A percentile compares a stretch with the other conserved stretches of the same genome.
These are phyloP conservation scores for Tolypocladium paradoxum DNA, from an alignment of 2,329 filamentous ascomycete species.

Conservation along the genomic window DNA sequence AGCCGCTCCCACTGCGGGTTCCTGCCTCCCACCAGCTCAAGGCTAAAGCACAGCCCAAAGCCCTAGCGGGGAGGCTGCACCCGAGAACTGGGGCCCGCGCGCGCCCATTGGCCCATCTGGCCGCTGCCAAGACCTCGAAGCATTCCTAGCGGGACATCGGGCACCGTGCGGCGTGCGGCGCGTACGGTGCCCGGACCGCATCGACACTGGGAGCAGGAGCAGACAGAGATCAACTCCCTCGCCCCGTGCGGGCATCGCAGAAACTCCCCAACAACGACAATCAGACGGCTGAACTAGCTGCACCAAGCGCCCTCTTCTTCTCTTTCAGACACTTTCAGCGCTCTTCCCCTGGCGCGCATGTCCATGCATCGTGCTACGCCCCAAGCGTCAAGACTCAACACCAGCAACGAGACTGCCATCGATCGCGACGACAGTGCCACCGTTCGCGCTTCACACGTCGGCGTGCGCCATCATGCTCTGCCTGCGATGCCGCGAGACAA, in stretches of 20 bases:
- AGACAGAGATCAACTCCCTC: background rate
- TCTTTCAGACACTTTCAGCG: no score
- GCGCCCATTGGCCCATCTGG: background rate
- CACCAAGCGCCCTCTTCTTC: no score
- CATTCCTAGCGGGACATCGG: no score
- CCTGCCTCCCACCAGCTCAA: no score
- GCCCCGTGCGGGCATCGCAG: background rate
- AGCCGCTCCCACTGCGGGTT: no score
- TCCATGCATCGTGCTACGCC: background rate
- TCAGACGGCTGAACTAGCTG: background rate
- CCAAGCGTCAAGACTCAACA: background rate
- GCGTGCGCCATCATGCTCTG: no score
- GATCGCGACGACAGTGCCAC: background rate
- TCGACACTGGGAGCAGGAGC: no score
- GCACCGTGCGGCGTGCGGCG: background rate
- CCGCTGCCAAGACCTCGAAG: background rate
- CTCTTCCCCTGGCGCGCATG: background rate
- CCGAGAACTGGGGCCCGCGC: background rate
- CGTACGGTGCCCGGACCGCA: background rate
- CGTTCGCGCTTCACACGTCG: background rate
- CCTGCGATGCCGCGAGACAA: no score
- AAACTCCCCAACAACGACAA: background rate
- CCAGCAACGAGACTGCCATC: background rate
- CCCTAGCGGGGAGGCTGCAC: background rate
- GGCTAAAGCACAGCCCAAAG: background rate